These are phyloP conservation scores for Dendrobium huoshanense DNA, from an alignment of 106 monocot species.

Conservation along the genomic window DNA sequence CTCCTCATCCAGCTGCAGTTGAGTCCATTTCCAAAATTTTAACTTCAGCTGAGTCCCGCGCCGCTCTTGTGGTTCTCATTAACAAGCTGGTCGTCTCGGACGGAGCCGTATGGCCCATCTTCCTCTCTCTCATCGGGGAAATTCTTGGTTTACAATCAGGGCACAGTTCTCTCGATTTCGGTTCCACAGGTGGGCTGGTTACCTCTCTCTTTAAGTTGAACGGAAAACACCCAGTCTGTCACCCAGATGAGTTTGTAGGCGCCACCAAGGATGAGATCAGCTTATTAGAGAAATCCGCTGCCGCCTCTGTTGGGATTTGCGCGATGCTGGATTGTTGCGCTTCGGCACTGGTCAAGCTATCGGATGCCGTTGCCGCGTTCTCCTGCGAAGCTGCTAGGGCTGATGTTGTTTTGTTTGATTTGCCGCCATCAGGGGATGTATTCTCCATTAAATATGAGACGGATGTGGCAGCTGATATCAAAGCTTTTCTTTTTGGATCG, in stretches of 20 bases:
- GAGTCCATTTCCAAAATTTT: conserved; percentile 17
- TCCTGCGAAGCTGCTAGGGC: conserved; percentile 73
- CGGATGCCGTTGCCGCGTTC: conserved; percentile 74
- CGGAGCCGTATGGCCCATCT: conserved; percentile 22
- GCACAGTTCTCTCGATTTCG: conserved; percentile 45
- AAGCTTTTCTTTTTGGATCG: conserved; percentile 60
- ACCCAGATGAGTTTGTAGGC: conserved; percentile 21
- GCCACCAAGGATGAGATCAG: conserved; percentile 27
- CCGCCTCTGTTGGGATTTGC: conserved; percentile 30
- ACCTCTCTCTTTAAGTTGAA: conserved; percentile 30
- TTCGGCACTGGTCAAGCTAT: conserved; percentile 33
- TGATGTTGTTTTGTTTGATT: conserved; percentile 49
- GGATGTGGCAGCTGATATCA: conserved; percentile 69
- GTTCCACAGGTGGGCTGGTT: conserved; percentile 38
- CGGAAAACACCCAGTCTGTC: conserved; percentile 5
- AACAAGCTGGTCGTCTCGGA: conserved; percentile 70
- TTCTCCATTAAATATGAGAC: conserved; percentile 66
- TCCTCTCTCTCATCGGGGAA: conserved; percentile 38
- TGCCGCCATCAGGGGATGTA: conserved; percentile 56
- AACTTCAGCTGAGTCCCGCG: conserved; percentile 40
- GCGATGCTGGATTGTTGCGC: conserved; percentile 63
- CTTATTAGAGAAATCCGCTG: conserved; percentile 32
- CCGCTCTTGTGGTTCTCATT: conserved; percentile 64
- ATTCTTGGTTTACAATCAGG: conserved; percentile 19
- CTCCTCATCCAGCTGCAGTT: not conserved